Base-by-base conservation (phyloP, 1,284 basidiomycete species). In the Phenoliferia sp. region DNA sequence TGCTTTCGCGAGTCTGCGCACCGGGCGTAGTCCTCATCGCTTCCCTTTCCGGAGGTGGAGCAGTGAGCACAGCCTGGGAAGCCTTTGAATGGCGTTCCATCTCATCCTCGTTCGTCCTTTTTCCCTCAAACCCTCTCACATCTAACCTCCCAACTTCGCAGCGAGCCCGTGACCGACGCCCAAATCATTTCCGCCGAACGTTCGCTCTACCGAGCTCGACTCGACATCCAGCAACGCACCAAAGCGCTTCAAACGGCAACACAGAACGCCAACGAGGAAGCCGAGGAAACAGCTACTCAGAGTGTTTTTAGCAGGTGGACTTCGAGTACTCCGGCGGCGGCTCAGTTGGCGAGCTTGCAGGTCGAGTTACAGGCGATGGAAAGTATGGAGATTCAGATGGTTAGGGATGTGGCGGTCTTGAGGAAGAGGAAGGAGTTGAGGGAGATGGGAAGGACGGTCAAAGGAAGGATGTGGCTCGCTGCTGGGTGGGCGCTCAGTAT, bases 21-120 rank as follows among this genome's bases (percentile, higher is more conserved):
- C 76, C 80, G 2, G 80, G 80, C 10, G 77, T 80, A 19, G 70
- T 76, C 4, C 73, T 81, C n/a, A 81, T 81, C 60, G 80, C 77
- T 1, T 66, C 77, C 0, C 71, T 81, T 0, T 81, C 80, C 0
- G 80, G 80, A 4, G 79, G 77, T 10, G 80, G 77, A 44, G 79
- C 80, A 0, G 75, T 79, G 31, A 79, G 79, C 58, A 78, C 80
- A 0, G 80, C 80, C 0, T 79, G 78, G 78, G 78, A 81, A 59
- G 79, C 79, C 19, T 80, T 76, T 67, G 80, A 81, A 62, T 78
- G 76, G 76, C 63, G 77, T 57, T 61, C 68, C 66, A 57, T 74
- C 19, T 74, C 72, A 0, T 69, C 75, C 32, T 70, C 70, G 76
- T 76, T n/a, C 61, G 74, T 59, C 36, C 29, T 15, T 22, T 15